Evolutionary conservation across 1,139 yeast genomes (phyloP).

Genomic region (Saccharomycopsis hybrid): DNA sequence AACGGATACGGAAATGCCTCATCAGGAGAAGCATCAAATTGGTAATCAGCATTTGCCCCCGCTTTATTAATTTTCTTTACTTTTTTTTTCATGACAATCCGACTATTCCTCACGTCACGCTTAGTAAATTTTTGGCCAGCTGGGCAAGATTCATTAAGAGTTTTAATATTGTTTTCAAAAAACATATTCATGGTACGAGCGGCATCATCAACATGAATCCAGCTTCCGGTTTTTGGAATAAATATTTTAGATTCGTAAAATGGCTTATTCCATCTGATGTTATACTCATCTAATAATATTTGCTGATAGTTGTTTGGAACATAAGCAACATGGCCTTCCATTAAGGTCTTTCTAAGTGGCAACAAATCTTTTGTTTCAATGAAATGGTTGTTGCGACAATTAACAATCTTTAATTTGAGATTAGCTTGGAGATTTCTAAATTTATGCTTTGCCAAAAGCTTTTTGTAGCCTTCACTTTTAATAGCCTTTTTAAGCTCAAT

Average conservation of each 20-base stretch:
- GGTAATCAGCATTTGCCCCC: not conserved
- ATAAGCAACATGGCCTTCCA: slow-evolving; percentile 49
- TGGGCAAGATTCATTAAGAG: slow-evolving; percentile 8
- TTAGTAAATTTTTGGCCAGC: not conserved
- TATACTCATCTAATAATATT: slow-evolving; percentile 30
- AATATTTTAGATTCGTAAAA: not conserved
- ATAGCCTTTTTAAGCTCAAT: not conserved
- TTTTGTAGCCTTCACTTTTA: slow-evolving; percentile 4
- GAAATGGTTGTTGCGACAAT: slow-evolving; percentile 43
- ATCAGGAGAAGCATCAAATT: not conserved
- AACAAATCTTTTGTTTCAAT: slow-evolving; percentile 34
- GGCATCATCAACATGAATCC: not conserved
- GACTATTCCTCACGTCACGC: not conserved
- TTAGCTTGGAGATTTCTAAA: slow-evolving; percentile 15
- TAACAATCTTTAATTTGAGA: slow-evolving; percentile 29
- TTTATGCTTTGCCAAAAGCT: slow-evolving; percentile 3
- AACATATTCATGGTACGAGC: slow-evolving; percentile 7
- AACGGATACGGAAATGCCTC: slow-evolving; percentile 8
- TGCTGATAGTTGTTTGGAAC: slow-evolving; percentile 42
- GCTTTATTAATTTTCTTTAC: not conserved
- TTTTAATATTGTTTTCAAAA: not conserved
- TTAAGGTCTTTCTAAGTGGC: slow-evolving; percentile 45
- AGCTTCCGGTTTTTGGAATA: slow-evolving; percentile 6
- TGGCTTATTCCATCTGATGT: slow-evolving; percentile 11
- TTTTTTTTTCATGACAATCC: not conserved